Conservation (phyloP, 2,329 filamentous ascomycete genomes). For the Paraphaeosphaeria minitans region DNA sequence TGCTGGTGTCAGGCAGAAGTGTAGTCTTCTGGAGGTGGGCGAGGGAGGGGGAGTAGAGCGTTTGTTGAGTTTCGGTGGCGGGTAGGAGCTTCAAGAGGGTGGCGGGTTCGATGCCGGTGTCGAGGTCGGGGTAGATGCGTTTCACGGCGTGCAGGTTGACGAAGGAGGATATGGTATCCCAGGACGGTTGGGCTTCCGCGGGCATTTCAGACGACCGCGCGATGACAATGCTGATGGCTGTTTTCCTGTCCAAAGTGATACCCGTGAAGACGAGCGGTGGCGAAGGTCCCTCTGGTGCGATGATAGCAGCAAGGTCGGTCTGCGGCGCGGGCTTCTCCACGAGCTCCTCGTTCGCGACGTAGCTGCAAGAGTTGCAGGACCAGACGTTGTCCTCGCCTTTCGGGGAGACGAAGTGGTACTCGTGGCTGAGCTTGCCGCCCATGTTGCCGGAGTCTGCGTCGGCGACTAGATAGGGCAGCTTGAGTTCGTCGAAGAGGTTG, state of each 20-base stretch:
- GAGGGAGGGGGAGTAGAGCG: neutral
- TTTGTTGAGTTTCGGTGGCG: constrained; percentile 13
- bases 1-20: neutral
- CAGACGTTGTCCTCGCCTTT: constrained; percentile 87
- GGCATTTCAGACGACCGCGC: constrained; percentile 16
- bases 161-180: constrained; percentile 43
- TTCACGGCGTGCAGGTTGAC: constrained; percentile 69
- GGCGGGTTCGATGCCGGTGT: constrained; percentile 66
- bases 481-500: constrained; percentile 79
- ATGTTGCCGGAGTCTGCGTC: constrained; percentile 95
- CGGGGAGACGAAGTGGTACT: constrained; percentile 82
- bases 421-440: constrained; percentile 90
- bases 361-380: constrained; percentile 73
- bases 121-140: constrained; percentile 67
- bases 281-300: neutral
- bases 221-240: constrained; percentile 65
- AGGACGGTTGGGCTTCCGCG: constrained; percentile 12
- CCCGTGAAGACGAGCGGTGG: constrained; percentile 61
- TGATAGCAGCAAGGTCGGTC: constrained; percentile 8
- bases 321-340: constrained; percentile 52
- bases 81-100: constrained; percentile 29
- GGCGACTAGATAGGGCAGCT: constrained; percentile 81
- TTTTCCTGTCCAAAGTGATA: constrained; percentile 69
- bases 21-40: constrained; percentile 4
- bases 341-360: constrained; percentile 88